Evolutionary conservation across 2,329 filamentous ascomycete genomes (phyloP).

Genomic region (Pseudogymnoascus sp.): DNA sequence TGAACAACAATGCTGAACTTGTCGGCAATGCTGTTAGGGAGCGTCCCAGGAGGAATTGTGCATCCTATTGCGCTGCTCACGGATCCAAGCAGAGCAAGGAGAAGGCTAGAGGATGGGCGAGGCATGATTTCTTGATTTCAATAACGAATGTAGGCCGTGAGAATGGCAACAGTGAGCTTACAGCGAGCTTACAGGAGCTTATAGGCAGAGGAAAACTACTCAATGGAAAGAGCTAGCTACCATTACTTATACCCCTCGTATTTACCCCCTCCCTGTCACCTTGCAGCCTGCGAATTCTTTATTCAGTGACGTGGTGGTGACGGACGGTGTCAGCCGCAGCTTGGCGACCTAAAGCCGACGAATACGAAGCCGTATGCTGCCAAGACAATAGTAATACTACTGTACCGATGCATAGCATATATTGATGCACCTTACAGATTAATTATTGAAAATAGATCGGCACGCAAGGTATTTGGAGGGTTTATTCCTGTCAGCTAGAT

Average conservation of each 20-base stretch:
- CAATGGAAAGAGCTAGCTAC: not conserved
- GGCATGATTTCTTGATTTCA: not conserved
- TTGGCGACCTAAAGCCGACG: not conserved
- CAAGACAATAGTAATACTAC: not conserved
- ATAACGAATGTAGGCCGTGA: constrained; percentile 1
- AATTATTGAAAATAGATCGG: not conserved
- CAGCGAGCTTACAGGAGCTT: not conserved
- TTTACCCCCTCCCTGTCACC: not conserved
- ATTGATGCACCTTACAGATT: not conserved
- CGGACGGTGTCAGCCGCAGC: not conserved
- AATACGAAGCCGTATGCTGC: constrained; percentile 4
- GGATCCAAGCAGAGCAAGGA: constrained; percentile 19
- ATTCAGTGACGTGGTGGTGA: not conserved
- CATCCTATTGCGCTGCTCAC: constrained; percentile 24
- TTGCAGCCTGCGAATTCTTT: not conserved
- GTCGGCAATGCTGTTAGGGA: constrained; percentile 30
- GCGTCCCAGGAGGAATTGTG: constrained; percentile 24
- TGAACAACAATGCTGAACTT: constrained; percentile 33
- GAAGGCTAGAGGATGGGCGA: not conserved
- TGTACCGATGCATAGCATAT: not conserved
- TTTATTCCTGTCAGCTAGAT: not conserved
- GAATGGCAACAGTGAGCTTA: not conserved
- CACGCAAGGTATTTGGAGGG: not conserved
- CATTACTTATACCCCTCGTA: constrained; percentile 1
- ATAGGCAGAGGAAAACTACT: not conserved